Percentiles rank a stretch among this genome's conserved stretches.
Evolutionary conservation across 1,139 yeast species (phyloP).

Genomic region (Nakaseomyces kungkrabaensis): DNA sequence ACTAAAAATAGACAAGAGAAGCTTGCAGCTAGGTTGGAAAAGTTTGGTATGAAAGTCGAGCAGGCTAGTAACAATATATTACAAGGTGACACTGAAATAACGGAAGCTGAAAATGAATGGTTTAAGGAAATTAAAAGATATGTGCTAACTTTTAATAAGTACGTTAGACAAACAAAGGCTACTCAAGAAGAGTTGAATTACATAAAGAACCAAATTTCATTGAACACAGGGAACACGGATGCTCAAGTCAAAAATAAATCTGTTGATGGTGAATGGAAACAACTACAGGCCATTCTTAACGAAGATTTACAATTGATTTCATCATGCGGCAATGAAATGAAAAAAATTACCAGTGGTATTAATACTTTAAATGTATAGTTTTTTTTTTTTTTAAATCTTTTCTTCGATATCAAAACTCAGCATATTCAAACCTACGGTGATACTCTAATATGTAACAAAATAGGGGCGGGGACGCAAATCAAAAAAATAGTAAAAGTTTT

Average conservation of each 20-base stretch:
- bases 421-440: too few relatives aligned
- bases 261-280: constrained; percentile 16
- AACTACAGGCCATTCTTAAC: constrained; percentile 17
- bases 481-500: too few relatives aligned
- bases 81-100: constrained; percentile 28
- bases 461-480: too few relatives aligned
- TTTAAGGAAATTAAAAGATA: constrained; percentile 34
- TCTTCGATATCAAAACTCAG: background rate
- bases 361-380: background rate
- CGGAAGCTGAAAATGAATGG: constrained; percentile 38
- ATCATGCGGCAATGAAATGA: constrained; percentile 17
- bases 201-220: constrained; percentile 10
- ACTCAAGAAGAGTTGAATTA: constrained; percentile 11
- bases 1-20: constrained; percentile 29
- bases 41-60: constrained; percentile 15
- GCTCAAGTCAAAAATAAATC: constrained; percentile 1
- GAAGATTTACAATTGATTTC: constrained; percentile 19
- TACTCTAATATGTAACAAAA: too few relatives aligned
- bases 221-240: background rate
- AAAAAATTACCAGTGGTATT: background rate
- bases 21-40: constrained; percentile 20
- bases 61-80: constrained; percentile 5
- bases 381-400: too few relatives aligned
- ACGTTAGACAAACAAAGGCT: constrained; percentile 18
- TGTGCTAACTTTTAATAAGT: constrained; percentile 26